Conservation (phyloP, 1,284 basidiomycete species). For the Apiotrichum montevideense region DNA sequence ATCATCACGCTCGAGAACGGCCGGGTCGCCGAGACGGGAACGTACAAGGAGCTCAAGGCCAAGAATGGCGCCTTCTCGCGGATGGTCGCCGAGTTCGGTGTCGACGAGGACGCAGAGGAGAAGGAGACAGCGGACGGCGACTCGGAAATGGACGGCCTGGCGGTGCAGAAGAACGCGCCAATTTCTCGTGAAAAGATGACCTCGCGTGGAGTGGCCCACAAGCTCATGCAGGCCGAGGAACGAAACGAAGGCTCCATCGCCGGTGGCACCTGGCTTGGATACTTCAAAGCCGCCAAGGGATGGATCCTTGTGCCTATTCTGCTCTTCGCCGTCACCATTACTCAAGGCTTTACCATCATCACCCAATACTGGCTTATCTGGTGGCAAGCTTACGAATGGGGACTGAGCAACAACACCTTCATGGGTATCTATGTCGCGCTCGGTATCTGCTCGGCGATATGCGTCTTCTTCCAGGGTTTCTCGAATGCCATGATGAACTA, state of each 20-base stretch:
- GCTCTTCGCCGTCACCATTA: constrained; percentile 38
- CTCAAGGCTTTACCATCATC: constrained; percentile 43
- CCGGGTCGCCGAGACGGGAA: constrained; percentile 66
- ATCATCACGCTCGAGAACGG: constrained; percentile 57
- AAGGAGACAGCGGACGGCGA: constrained; percentile 44
- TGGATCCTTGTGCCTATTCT: constrained; percentile 50
- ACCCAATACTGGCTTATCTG: constrained; percentile 58
- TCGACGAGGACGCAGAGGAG: constrained; percentile 50
- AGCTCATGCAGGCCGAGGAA: constrained; percentile 50
- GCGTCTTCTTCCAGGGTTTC: constrained; percentile 52
- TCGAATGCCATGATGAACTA: constrained; percentile 53
- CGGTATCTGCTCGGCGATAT: constrained; percentile 51
- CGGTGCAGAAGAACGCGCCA: background rate
- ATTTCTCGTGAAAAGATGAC: constrained; percentile 37
- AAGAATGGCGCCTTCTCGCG: constrained; percentile 61
- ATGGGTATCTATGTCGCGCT: constrained; percentile 55
- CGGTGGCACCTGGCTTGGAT: constrained; percentile 42
- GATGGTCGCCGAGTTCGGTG: constrained; percentile 62
- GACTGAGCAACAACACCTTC: constrained; percentile 46
- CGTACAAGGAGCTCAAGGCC: constrained; percentile 61
- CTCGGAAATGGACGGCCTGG: constrained; percentile 34
- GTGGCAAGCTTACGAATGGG: constrained; percentile 59
- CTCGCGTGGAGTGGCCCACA: constrained; percentile 33
- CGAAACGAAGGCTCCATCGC: constrained; percentile 42
- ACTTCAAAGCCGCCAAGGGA: constrained; percentile 51